Conservation (phyloP, 129 eudicot genomes). For the Cynara cardunculus region DNA sequence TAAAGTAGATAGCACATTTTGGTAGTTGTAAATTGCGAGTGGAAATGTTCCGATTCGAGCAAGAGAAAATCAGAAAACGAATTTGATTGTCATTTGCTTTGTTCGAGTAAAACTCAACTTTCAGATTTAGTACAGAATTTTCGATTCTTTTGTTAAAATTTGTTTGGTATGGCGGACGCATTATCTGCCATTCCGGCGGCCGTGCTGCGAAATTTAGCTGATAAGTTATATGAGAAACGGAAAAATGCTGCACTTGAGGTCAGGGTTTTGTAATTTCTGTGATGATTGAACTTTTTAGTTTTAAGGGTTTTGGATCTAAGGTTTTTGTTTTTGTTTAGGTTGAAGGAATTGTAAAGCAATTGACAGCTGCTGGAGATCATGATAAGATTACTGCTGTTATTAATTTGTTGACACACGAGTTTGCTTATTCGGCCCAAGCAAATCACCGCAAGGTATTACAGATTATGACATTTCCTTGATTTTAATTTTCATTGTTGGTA, state of each 20-base stretch:
- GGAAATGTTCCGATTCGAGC: slow-evolving; percentile 4
- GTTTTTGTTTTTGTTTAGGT: slow-evolving; percentile 46
- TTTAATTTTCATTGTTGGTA: not conserved
- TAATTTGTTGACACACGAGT: slow-evolving; percentile 67
- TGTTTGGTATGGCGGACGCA: slow-evolving; percentile 37
- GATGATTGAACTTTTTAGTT: not conserved
- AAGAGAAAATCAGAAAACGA: not conserved
- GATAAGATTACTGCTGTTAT: slow-evolving; percentile 72
- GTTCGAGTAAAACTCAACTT: not conserved
- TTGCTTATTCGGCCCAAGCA: slow-evolving; percentile 64
- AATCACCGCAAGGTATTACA: slow-evolving; percentile 76
- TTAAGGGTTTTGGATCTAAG: slow-evolving; percentile 23
- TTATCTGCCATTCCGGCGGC: slow-evolving; percentile 65
- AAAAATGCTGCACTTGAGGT: slow-evolving; percentile 97
- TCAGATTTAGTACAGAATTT: not conserved
- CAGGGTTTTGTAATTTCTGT: not conserved
- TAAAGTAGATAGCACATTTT: not conserved
- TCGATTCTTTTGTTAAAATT: not conserved
- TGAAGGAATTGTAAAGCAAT: slow-evolving; percentile 89
- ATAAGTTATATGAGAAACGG: slow-evolving; percentile 89
- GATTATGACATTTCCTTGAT: not conserved
- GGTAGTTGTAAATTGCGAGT: not conserved
- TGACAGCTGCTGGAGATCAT: slow-evolving; percentile 73
- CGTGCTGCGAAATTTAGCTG: slow-evolving; percentile 79
- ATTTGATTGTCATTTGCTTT: not conserved